Evolutionary conservation across 257 asterid genomes (phyloP).

Genomic region (Paraleonurus japonicus): DNA sequence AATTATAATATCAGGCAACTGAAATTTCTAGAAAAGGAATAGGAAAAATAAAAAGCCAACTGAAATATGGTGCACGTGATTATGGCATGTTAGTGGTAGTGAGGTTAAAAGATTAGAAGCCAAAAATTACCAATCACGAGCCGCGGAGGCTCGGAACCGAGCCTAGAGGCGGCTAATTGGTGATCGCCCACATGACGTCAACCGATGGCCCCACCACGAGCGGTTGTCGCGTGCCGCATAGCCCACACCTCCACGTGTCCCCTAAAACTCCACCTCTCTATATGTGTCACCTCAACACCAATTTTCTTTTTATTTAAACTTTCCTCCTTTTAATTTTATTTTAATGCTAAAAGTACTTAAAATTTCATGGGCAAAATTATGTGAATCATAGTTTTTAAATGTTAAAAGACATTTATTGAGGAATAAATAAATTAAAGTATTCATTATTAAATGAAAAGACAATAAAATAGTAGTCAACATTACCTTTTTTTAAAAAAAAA

Average conservation of each 20-base stretch:
- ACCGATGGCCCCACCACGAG: constrained; percentile 52
- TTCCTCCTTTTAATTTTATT: neutral
- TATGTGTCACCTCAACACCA: neutral
- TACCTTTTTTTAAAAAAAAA: too few relatives aligned
- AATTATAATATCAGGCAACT: neutral
- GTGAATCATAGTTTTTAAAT: too few relatives aligned
- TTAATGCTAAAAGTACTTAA: too few relatives aligned
- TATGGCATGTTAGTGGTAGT: neutral
- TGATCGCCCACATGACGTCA: neutral
- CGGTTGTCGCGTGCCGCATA: constrained; percentile 69
- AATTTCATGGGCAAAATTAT: too few relatives aligned
- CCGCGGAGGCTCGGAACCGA: constrained; percentile 59
- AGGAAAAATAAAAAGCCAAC: neutral
- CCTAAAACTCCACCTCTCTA: neutral
- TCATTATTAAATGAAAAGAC: too few relatives aligned
- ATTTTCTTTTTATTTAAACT: neutral
- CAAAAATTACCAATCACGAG: constrained; percentile 24
- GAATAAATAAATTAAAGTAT: too few relatives aligned
- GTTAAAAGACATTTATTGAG: too few relatives aligned
- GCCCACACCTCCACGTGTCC: constrained; percentile 50
- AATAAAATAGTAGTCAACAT: too few relatives aligned
- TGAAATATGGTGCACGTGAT: neutral
- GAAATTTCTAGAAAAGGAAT: neutral
- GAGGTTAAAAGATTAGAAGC: neutral
- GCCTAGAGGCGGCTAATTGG: constrained; percentile 56